phyloP scores from a whole-genome alignment of 495 filamentous ascomycete species.

The Lasiosphaeria hispida region DNA sequence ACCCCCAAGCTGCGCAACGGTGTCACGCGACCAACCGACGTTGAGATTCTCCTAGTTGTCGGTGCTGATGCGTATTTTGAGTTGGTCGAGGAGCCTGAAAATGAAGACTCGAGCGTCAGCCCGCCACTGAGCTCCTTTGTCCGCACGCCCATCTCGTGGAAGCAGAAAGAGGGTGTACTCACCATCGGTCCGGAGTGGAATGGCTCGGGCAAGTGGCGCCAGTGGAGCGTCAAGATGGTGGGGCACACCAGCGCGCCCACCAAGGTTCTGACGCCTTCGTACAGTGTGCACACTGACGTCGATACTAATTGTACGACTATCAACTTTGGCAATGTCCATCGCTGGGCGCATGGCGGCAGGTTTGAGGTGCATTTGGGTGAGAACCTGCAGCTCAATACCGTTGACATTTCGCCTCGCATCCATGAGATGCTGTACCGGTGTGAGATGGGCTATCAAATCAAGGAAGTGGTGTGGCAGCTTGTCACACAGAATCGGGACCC shows the following conservation, averaged over 20 bases:
- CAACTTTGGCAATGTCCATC: slow-evolving; percentile 17
- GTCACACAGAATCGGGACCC: slow-evolving; percentile 23
- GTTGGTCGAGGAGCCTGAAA: slow-evolving; percentile 40
- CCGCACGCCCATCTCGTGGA: slow-evolving; percentile 27
- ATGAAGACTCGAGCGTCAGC: slow-evolving; percentile 19
- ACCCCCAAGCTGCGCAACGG: slow-evolving; percentile 39
- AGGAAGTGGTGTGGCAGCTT: slow-evolving; percentile 40
- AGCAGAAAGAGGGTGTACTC: slow-evolving; percentile 25
- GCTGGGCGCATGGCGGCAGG: slow-evolving; percentile 10
- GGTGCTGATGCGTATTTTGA: slow-evolving; percentile 48
- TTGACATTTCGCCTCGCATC: slow-evolving; percentile 27
- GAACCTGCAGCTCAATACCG: slow-evolving; percentile 35
- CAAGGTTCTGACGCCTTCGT: slow-evolving; percentile 1
- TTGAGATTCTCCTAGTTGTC: slow-evolving; percentile 52
- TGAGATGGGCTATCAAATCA: slow-evolving; percentile 43
- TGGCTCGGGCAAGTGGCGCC: slow-evolving; percentile 14
- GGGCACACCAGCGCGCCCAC: slow-evolving; percentile 14
- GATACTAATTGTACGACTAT: slow-evolving; percentile 6
- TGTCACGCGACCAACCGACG: slow-evolving; percentile 32
- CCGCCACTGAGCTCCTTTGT: slow-evolving; percentile 22
- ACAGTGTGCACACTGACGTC: not conserved
- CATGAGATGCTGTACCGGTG: slow-evolving; percentile 37
- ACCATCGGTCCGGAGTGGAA: slow-evolving; percentile 26
- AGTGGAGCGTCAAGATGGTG: slow-evolving; percentile 23
- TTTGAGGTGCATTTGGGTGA: slow-evolving; percentile 33